Conservation (phyloP, 169 alveolate genomes). For the Eimeria sp. region DNA sequence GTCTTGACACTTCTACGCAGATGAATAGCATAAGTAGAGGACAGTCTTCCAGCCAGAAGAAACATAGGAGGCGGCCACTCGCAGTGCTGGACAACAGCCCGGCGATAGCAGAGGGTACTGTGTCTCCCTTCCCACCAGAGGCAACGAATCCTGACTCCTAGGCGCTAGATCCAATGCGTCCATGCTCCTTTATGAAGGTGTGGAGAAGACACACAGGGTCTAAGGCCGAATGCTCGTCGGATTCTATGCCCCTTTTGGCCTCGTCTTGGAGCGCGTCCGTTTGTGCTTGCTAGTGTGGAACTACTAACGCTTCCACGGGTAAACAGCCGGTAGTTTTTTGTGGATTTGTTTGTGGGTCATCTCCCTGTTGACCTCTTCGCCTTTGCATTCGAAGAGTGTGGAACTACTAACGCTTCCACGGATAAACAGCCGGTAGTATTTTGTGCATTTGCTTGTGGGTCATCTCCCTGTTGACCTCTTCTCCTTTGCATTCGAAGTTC, state of each 20-base stretch:
- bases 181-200: background rate
- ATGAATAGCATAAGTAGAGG: background rate
- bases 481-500: constrained; percentile 63
- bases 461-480: constrained; percentile 55
- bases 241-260: background rate
- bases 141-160: background rate
- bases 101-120: background rate
- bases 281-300: no score
- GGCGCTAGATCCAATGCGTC: background rate
- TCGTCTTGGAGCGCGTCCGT: background rate
- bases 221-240: background rate
- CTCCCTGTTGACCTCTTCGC: constrained; percentile 60
- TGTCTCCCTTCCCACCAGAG: background rate
- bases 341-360: constrained; percentile 59
- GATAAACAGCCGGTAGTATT: constrained; percentile 33
- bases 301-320: constrained; percentile 36
- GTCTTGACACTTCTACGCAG: background rate
- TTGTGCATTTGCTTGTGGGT: constrained; percentile 67
- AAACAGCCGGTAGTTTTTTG: constrained; percentile 29
- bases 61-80: background rate
- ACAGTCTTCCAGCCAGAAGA: background rate
- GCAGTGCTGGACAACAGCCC: background rate
- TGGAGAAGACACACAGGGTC: background rate
- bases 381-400: constrained; percentile 1
- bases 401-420: constrained; percentile 1